These are phyloP conservation scores for Bacidia rubella DNA, from an alignment of 495 filamentous ascomycete species.

Conservation along the genomic window DNA sequence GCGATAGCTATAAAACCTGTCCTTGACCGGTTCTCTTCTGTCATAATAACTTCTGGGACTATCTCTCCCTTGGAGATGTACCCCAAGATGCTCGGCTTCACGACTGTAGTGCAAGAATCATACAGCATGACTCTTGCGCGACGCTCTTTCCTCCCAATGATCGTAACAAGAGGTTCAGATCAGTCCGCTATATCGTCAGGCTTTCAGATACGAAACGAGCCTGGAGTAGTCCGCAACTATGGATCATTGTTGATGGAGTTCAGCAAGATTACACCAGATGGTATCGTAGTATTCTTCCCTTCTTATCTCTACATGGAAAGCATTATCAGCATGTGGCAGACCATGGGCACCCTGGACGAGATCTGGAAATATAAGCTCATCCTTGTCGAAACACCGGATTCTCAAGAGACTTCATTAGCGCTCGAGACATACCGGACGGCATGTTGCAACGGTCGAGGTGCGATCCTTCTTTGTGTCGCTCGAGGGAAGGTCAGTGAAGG, in stretches of 20 bases:
- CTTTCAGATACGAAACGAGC: slow-evolving; percentile 92
- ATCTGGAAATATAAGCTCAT: slow-evolving; percentile 99
- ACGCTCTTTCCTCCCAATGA: slow-evolving; percentile 93
- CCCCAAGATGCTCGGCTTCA: slow-evolving; percentile 93
- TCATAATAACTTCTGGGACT: slow-evolving; percentile 97
- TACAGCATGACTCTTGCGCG: slow-evolving; percentile 94
- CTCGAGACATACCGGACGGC: slow-evolving; percentile 95
- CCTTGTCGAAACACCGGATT: slow-evolving; percentile 92
- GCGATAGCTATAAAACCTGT: slow-evolving; percentile 98
- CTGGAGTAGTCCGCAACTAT: slow-evolving; percentile 87
- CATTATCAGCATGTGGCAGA: slow-evolving; percentile 98
- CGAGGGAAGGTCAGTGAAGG: slow-evolving; percentile 96
- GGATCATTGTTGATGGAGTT: slow-evolving; percentile 88
- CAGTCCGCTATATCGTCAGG: slow-evolving; percentile 80
- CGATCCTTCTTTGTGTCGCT: slow-evolving; percentile 84
- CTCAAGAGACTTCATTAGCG: slow-evolving; percentile 89
- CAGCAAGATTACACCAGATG: slow-evolving; percentile 85
- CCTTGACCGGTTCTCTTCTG: slow-evolving; percentile 91
- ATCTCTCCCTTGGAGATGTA: slow-evolving; percentile 98
- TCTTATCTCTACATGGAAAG: slow-evolving; percentile 99
- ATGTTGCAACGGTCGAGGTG: slow-evolving; percentile 91
- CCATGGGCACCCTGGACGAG: slow-evolving; percentile 91
- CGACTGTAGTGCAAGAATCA: slow-evolving; percentile 83
- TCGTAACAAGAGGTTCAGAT: slow-evolving; percentile 89
- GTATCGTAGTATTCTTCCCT: slow-evolving; percentile 97